These are phyloP conservation scores for Fusarium acutatum DNA, from an alignment of 2,329 filamentous ascomycete species.

Conservation along the genomic window DNA sequence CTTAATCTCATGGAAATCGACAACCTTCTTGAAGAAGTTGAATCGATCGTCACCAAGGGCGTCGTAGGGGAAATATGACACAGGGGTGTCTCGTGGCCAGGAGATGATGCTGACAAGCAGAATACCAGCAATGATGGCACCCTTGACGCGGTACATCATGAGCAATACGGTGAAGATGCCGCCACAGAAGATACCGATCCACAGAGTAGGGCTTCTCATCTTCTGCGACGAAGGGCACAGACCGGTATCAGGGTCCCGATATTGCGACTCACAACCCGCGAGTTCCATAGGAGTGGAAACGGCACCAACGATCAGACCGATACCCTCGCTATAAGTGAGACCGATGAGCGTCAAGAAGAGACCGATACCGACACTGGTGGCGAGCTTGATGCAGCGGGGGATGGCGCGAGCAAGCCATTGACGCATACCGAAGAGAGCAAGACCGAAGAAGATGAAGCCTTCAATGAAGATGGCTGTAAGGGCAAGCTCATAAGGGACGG, in stretches of 20 bases:
- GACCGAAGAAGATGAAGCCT: conserved; percentile 82
- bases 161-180: conserved; percentile 81
- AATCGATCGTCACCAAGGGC: conserved; percentile 74
- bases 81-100: conserved; percentile 79
- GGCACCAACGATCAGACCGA: conserved; percentile 79
- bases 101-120: conserved; percentile 87
- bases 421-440: conserved; percentile 82
- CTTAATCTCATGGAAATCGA: conserved; percentile 81
- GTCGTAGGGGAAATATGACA: conserved; percentile 85
- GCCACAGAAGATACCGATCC: conserved; percentile 89
- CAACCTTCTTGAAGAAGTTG: conserved; percentile 88
- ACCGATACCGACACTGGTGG: conserved; percentile 85
- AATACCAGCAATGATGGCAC: conserved; percentile 85
- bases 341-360: conserved; percentile 82
- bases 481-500: conserved; percentile 78
- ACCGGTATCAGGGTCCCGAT: conserved; percentile 40
- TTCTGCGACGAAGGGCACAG: conserved; percentile 70
- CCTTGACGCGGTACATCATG: conserved; percentile 87
- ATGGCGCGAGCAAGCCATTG: conserved; percentile 90
- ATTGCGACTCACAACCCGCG: conserved; percentile 70
- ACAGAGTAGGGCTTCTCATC: conserved; percentile 86
- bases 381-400: conserved; percentile 85
- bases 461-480: conserved; percentile 90
- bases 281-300: conserved; percentile 74
- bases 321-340: conserved; percentile 82